These are phyloP conservation scores for Aspergillaceae sp. DNA, from an alignment of 2,329 filamentous ascomycete genomes.

Conservation along the genomic window DNA sequence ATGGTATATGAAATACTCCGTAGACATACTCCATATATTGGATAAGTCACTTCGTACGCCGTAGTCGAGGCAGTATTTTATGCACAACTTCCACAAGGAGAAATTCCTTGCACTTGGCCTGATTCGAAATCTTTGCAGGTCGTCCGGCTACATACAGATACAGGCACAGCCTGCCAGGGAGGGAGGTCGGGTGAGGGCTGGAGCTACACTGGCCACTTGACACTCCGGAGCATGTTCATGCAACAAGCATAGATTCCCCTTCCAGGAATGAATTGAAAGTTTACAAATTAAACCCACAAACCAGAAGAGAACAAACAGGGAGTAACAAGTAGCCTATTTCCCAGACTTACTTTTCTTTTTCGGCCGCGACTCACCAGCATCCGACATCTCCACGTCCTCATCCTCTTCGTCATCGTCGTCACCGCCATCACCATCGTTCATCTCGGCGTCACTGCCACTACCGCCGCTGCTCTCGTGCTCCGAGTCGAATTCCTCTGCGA, in stretches of 20 bases:
- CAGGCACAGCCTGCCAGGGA: neutral
- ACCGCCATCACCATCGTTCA: constrained; percentile 40
- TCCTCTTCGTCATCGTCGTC: constrained; percentile 34
- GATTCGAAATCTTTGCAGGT: no score
- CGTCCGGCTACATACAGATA: neutral
- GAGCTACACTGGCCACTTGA: no score
- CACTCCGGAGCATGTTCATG: no score
- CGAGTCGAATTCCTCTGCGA: constrained; percentile 92
- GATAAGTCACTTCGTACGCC: no score
- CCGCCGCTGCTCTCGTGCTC: constrained; percentile 78
- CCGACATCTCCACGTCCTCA: constrained; percentile 8
- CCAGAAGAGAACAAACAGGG: neutral
- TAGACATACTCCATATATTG: no score
- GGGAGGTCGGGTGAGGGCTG: no score
- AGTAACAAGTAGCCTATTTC: constrained; percentile 15
- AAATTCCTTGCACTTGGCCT: no score
- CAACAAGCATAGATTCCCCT: no score
- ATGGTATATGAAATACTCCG: no score
- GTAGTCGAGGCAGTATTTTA: no score
- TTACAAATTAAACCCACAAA: neutral
- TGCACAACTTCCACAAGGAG: no score
- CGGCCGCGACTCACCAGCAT: constrained; percentile 46
- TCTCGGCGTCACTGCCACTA: constrained; percentile 56
- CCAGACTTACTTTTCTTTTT: constrained; percentile 56
- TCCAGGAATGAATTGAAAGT: no score